These are phyloP conservation scores for Delitschia confertaspora DNA, from an alignment of 495 filamentous ascomycete species.

Conservation along the genomic window DNA sequence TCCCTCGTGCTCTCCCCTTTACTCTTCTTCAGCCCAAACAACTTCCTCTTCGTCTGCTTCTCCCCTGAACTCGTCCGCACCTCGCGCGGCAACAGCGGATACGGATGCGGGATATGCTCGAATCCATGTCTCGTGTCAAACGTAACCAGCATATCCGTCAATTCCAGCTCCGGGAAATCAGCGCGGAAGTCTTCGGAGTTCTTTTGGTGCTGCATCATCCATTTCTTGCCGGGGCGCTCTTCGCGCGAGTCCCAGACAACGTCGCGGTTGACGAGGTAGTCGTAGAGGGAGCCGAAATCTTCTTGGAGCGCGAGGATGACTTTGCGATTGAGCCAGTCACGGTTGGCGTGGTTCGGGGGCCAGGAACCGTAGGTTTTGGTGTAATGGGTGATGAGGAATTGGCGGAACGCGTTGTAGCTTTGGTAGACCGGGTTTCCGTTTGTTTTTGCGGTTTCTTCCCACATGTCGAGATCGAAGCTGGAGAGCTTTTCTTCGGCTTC, in stretches of 20 bases:
- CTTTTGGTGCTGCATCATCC: constrained; percentile 50
- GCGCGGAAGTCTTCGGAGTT: constrained; percentile 46
- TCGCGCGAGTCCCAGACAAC: constrained; percentile 55
- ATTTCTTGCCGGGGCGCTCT: constrained; percentile 46
- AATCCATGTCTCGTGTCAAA: constrained; percentile 57
- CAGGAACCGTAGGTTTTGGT: constrained; percentile 45
- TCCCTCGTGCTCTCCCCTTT: constrained; percentile 28
- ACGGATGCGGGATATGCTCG: constrained; percentile 61
- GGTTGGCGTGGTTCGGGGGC: constrained; percentile 46
- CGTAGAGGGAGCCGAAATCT: constrained; percentile 61
- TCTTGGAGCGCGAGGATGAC: constrained; percentile 50
- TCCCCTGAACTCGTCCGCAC: constrained; percentile 29
- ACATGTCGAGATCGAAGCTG: constrained; percentile 53
- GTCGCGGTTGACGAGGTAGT: constrained; percentile 64
- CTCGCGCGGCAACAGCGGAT: constrained; percentile 51
- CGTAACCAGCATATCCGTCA: constrained; percentile 58
- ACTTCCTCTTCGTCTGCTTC: constrained; percentile 33
- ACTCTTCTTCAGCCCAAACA: constrained; percentile 18
- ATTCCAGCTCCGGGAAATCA: constrained; percentile 50
- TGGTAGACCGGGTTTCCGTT: constrained; percentile 35
- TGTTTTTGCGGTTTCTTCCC: constrained; percentile 37
- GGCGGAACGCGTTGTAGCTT: constrained; percentile 47
- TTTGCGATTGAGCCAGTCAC: constrained; percentile 53
- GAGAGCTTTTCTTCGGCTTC: constrained; percentile 51
- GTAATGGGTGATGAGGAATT: constrained; percentile 50